A percentile compares a stretch with the other conserved stretches of the same genome.
Evolutionary conservation across 2,329 filamentous ascomycete genomes (phyloP).

Genomic region (Trichophyton simii): DNA sequence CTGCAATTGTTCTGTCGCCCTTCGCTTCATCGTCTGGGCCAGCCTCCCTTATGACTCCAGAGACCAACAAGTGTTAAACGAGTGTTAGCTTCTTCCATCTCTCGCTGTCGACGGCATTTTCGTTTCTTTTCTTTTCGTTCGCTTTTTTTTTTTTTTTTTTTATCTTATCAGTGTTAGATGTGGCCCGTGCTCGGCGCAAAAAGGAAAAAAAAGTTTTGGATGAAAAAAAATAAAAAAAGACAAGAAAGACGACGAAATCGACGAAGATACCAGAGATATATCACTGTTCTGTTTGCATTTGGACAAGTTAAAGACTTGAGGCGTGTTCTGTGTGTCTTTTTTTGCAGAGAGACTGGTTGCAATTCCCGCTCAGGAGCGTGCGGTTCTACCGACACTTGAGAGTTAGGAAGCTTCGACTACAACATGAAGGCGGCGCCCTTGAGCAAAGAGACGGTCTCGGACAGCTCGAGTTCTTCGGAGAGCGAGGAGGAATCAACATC

Average conservation of each 20-base stretch:
- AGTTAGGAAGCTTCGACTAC: not conserved
- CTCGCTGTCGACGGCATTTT: too few relatives aligned
- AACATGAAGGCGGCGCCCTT: conserved; percentile 10
- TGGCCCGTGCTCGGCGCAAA: conserved; percentile 33
- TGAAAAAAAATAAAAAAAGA: not conserved
- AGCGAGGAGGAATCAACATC: not conserved
- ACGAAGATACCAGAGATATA: not conserved
- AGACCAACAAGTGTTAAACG: too few relatives aligned
- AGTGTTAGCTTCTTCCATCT: too few relatives aligned
- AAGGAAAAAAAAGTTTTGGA: conserved; percentile 16
- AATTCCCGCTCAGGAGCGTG: not conserved
- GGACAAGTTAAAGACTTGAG: not conserved
- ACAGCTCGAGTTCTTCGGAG: conserved; percentile 13
- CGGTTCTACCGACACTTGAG: not conserved
- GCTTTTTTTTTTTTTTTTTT: not conserved
- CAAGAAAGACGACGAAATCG: too few relatives aligned
- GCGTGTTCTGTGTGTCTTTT: not conserved
- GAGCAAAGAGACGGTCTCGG: conserved; percentile 15
- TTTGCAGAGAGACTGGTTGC: not conserved
- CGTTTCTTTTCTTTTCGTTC: not conserved
- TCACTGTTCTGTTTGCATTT: not conserved
- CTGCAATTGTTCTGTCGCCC: conserved; percentile 7
- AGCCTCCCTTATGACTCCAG: not conserved
- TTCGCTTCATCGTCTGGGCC: conserved; percentile 11
- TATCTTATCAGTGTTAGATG: conserved; percentile 10